These are phyloP conservation scores for Monotropa hypopitys DNA, from an alignment of 179 eudicot genomes.

Conservation along the genomic window DNA sequence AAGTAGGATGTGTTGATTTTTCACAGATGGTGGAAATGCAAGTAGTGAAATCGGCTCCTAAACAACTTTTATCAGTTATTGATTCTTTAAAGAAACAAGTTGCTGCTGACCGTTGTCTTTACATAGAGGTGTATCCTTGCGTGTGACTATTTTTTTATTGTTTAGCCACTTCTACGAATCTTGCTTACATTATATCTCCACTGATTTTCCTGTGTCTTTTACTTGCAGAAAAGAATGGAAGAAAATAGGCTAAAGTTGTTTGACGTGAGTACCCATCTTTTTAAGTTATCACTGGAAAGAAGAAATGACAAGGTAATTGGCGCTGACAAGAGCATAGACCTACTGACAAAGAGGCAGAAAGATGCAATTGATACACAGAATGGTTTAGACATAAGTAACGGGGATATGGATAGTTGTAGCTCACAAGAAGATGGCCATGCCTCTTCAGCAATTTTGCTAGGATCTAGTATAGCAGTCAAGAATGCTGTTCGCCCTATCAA, in stretches of 20 bases:
- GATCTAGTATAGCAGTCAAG: conserved; percentile 68
- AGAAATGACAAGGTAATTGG: conserved; percentile 21
- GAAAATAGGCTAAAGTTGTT: conserved; percentile 57
- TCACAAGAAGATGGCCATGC: conserved; percentile 55
- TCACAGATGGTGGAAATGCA: conserved; percentile 18
- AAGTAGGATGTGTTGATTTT: conserved; percentile 2
- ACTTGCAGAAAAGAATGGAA: conserved; percentile 58
- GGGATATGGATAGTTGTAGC: conserved; percentile 47
- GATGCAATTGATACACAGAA: conserved; percentile 80
- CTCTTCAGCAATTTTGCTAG: conserved; percentile 69
- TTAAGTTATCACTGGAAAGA: conserved; percentile 45
- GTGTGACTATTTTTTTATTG: not conserved
- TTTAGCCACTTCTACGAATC: not conserved
- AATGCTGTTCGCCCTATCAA: conserved; percentile 69
- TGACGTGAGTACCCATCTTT: conserved; percentile 31
- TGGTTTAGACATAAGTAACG: conserved; percentile 36
- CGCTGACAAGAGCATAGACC: conserved; percentile 27
- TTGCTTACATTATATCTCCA: not conserved
- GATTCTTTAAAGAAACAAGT: conserved; percentile 59
- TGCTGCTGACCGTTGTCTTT: conserved; percentile 45
- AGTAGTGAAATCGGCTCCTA: conserved; percentile 16
- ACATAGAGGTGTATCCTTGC: conserved; percentile 44
- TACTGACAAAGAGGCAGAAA: conserved; percentile 59
- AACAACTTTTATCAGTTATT: conserved; percentile 43
- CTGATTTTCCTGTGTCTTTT: conserved; percentile 4